Percentiles rank a stretch among this genome's conserved stretches.
phyloP scores from a whole-genome alignment of 805 yeast species.

The Lipomyces mesembrius region DNA sequence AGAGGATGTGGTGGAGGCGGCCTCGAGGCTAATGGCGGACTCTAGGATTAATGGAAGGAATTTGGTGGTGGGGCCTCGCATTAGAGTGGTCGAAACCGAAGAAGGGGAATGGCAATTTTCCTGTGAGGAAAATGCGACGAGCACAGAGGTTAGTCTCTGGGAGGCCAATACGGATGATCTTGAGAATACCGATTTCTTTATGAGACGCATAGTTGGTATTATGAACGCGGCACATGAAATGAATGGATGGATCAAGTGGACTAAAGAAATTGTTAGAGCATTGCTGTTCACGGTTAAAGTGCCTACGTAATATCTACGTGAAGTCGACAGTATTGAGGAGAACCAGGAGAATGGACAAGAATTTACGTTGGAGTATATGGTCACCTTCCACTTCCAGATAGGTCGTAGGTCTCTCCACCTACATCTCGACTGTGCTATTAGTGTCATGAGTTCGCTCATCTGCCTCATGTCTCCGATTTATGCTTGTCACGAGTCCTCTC shows the following conservation, averaged over 20 bases:
- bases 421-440: no score
- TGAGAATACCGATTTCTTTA: background rate
- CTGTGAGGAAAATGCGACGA: no score
- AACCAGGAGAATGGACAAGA: no score
- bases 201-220: background rate
- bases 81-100: background rate
- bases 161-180: background rate
- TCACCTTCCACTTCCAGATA: no score
- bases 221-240: background rate
- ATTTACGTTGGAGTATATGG: no score
- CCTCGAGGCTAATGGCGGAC: constrained; percentile 1
- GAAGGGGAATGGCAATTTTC: background rate
- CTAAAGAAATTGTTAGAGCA: background rate
- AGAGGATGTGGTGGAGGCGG: constrained; percentile 10
- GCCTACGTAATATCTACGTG: background rate
- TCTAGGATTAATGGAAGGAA: constrained; percentile 2
- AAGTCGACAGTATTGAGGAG: background rate
- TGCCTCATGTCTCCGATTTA: no score
- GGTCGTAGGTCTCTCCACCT: no score
- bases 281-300: background rate
- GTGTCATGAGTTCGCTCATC: no score
- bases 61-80: constrained; percentile 5
- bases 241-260: background rate
- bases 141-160: background rate
- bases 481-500: no score